phyloP scores from a whole-genome alignment of 139 green algal species.

The Ettlia oleoabundans region DNA sequence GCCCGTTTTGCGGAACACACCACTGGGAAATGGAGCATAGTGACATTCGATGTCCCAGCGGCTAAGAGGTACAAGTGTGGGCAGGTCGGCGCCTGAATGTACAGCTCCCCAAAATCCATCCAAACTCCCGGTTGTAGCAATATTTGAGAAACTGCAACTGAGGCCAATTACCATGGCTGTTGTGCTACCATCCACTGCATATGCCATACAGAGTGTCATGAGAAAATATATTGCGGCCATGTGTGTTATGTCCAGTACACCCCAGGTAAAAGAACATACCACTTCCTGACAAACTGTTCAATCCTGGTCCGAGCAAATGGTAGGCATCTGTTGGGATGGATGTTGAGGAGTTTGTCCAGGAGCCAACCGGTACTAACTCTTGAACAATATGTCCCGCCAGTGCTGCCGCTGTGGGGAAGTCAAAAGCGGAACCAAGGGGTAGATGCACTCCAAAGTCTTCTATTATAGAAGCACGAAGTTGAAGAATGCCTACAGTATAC shows the following conservation, averaged over 20 bases:
- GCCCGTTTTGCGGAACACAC: no score
- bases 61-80: neutral
- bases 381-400: conserved; percentile 39
- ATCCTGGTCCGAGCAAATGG: no score
- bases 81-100: neutral
- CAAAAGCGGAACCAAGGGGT: conserved; percentile 49
- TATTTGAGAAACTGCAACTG: conserved; percentile 9
- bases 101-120: neutral
- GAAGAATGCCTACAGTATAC: neutral
- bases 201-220: neutral
- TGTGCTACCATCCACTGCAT: neutral
- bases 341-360: conserved; percentile 17
- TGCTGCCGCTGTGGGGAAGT: conserved; percentile 52
- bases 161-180: conserved; percentile 4
- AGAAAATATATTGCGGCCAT: neutral
- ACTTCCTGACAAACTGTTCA: no score
- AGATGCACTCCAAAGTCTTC: conserved; percentile 50
- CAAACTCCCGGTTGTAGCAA: neutral
- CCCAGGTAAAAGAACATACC: no score
- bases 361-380: no score
- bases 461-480: conserved; percentile 40
- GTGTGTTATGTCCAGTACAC: neutral
- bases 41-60: conserved; percentile 41
- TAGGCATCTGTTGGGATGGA: neutral
- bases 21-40: no score